These are phyloP conservation scores for Sanguinoderma infundibulare DNA, from an alignment of 1,284 basidiomycete genomes.

Conservation along the genomic window DNA sequence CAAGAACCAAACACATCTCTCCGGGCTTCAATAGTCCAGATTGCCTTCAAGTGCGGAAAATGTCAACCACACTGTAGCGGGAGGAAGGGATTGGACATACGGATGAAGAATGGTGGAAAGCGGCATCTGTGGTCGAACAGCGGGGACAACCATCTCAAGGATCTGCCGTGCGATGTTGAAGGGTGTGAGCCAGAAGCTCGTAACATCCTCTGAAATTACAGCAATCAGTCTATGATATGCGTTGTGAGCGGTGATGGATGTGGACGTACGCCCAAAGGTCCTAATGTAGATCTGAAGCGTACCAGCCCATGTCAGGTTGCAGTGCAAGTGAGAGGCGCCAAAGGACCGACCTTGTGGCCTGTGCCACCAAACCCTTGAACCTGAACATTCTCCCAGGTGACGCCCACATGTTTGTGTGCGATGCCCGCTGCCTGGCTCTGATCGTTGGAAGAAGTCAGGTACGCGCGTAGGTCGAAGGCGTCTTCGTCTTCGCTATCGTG, in stretches of 20 bases:
- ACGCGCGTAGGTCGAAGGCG: constrained; percentile 76
- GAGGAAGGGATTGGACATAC: constrained; percentile 47
- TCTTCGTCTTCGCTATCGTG: constrained; percentile 46
- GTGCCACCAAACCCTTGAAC: constrained; percentile 73
- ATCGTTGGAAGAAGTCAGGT: constrained; percentile 72
- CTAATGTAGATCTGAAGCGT: constrained; percentile 61
- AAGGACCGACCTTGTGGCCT: constrained; percentile 55
- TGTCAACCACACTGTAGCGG: not conserved
- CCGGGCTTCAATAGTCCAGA: constrained; percentile 76
- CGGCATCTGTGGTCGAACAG: constrained; percentile 48
- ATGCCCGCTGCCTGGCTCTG: constrained; percentile 74
- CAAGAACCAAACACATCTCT: constrained; percentile 70
- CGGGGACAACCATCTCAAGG: constrained; percentile 57
- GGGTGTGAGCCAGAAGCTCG: constrained; percentile 59
- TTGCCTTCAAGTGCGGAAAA: constrained; percentile 48
- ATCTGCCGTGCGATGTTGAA: constrained; percentile 52
- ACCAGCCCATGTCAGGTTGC: not conserved
- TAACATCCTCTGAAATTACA: constrained; percentile 55
- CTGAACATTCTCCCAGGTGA: constrained; percentile 77
- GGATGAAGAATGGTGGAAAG: constrained; percentile 67
- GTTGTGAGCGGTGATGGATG: constrained; percentile 9
- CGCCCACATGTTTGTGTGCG: constrained; percentile 83
- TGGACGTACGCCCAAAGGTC: constrained; percentile 59
- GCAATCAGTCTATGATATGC: not conserved
- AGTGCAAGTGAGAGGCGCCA: not conserved